Percentiles rank a stretch among this genome's conserved stretches.
phyloP scores from a whole-genome alignment of 345 rosid species.

The Orychophragmus violaceus region DNA sequence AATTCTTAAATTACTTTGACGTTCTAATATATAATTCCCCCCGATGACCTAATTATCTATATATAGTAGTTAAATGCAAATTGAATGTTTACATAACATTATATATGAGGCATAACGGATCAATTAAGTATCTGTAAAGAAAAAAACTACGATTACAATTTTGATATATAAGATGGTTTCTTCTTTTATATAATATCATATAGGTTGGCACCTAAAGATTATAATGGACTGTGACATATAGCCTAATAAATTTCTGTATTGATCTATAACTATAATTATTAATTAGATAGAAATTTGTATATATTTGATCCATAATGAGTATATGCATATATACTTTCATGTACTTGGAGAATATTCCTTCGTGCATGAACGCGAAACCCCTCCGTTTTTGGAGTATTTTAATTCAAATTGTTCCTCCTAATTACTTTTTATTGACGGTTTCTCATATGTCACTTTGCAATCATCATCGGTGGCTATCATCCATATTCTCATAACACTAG shows the following conservation, averaged over 20 bases:
- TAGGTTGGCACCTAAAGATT: neutral
- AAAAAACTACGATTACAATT: neutral
- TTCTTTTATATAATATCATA: neutral
- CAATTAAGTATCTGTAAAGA: neutral
- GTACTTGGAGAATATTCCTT: slow-evolving; percentile 8
- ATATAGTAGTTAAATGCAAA: neutral
- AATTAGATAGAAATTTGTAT: neutral
- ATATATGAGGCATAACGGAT: neutral
- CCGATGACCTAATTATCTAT: neutral
- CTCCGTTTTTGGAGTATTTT: neutral
- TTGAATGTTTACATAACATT: neutral
- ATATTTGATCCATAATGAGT: neutral
- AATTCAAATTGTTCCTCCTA: neutral
- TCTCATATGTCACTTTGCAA: no score
- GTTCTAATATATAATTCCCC: neutral
- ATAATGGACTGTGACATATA: neutral
- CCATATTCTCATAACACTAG: no score
- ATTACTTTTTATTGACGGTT: no score
- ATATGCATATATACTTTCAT: neutral
- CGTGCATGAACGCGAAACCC: neutral
- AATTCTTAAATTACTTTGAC: neutral
- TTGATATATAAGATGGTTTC: neutral
- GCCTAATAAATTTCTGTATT: neutral
- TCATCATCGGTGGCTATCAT: no score
- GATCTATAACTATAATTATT: neutral